phyloP scores from a whole-genome alignment of 192 early-diverging fungal genomes.

The Linnemannia schmuckeri region DNA sequence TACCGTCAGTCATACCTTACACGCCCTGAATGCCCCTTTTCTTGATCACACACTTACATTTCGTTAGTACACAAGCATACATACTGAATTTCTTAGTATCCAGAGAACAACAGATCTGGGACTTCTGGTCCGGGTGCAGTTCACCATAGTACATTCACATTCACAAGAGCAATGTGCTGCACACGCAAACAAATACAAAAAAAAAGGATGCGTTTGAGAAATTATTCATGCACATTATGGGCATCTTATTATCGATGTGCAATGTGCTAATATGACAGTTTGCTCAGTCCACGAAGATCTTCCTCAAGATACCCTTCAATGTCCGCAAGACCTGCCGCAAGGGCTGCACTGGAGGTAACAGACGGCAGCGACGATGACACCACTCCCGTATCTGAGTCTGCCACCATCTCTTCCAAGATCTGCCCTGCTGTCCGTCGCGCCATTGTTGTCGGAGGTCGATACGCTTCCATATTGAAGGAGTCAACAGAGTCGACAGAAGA shows the following conservation, averaged over 20 bases:
- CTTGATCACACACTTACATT: neutral
- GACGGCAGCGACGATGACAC: neutral
- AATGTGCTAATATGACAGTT: slow-evolving; percentile 21
- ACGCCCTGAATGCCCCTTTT: neutral
- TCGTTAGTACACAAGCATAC: neutral
- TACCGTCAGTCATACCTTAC: neutral
- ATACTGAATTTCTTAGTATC: neutral
- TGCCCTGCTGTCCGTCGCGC: neutral
- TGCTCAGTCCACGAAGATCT: slow-evolving; percentile 20
- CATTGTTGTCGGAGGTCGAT: neutral
- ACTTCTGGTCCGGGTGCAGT: neutral
- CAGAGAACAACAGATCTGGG: neutral
- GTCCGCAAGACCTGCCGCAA: slow-evolving; percentile 20
- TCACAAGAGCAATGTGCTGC: neutral
- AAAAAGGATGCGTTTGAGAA: neutral
- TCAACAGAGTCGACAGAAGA: neutral
- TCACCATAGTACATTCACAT: neutral
- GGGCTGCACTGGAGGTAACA: slow-evolving; percentile 13
- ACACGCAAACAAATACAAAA: neutral
- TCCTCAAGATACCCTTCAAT: slow-evolving; percentile 27
- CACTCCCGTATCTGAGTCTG: neutral
- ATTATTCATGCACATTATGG: neutral
- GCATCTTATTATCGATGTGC: neutral
- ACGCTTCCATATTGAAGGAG: neutral
- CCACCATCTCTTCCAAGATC: neutral